Percentiles rank a stretch among this genome's conserved stretches.
Conservation (phyloP, 495 filamentous ascomycete genomes). For the Ascodesmis nigricans region DNA sequence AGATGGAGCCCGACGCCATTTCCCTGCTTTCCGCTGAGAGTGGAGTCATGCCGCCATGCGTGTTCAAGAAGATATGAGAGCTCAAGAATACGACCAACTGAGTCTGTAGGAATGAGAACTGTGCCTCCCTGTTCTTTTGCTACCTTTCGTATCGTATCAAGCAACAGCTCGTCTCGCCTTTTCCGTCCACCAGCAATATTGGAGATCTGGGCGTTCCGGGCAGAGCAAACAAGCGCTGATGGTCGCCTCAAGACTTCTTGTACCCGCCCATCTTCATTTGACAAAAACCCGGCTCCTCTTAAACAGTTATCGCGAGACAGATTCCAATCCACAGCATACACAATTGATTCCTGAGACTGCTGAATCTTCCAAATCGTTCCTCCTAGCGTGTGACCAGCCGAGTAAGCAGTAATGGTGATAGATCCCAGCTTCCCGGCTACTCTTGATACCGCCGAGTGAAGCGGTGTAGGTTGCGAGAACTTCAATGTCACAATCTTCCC, state of each 20-base stretch:
- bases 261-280: slow-evolving; percentile 60
- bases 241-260: slow-evolving; percentile 84
- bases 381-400: slow-evolving; percentile 83
- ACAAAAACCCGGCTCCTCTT: slow-evolving; percentile 78
- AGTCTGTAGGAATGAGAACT: slow-evolving; percentile 89
- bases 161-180: slow-evolving; percentile 62
- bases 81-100: slow-evolving; percentile 82
- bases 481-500: slow-evolving; percentile 80
- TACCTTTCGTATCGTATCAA: slow-evolving; percentile 57
- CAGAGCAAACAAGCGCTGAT: slow-evolving; percentile 62
- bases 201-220: slow-evolving; percentile 49
- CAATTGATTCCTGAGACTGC: slow-evolving; percentile 87
- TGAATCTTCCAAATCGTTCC: slow-evolving; percentile 99
- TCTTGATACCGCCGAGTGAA: slow-evolving; percentile 24
- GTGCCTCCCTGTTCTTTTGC: slow-evolving; percentile 60
- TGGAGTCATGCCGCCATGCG: slow-evolving; percentile 46
- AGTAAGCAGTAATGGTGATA: slow-evolving; percentile 91
- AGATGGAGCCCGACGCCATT: slow-evolving; percentile 54
- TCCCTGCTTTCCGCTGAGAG: slow-evolving; percentile 32
- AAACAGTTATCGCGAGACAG: slow-evolving; percentile 83
- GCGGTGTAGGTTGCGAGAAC: slow-evolving; percentile 83
- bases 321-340: slow-evolving; percentile 97
- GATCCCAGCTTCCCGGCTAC: slow-evolving; percentile 27
- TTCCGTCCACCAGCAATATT: slow-evolving; percentile 46
- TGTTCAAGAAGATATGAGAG: slow-evolving; percentile 80